Base-by-base conservation (phyloP, 2,329 filamentous ascomycete genomes). In the Myriosclerotinia curreyana region DNA sequence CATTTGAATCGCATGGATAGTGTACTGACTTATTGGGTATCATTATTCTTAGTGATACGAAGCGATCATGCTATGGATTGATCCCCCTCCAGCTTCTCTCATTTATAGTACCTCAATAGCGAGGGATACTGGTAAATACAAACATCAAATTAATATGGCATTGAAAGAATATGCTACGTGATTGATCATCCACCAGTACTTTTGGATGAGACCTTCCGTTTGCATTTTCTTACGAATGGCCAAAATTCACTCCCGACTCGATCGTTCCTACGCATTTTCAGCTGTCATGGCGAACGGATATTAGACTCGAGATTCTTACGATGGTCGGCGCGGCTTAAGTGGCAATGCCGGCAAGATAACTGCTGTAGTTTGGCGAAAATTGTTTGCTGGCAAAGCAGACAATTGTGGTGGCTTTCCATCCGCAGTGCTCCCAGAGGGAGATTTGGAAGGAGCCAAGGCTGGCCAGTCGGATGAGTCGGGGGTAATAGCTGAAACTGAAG, bases 151-250 rank as follows among this genome's bases (percentile, higher is more conserved):
- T 7, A 49, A 22, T 22, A 55, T 40, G 20, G n/a, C 28, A 54
- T 38, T n/a, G 31, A 28, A 40, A 51, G 34, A 46, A 31, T 4
- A 51, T 51, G 17, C 34, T 31, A 14, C 1, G 17, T 2, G 28
- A 31, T 28, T n/a, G n/a, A 25, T 53, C 38, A 62, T 36, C 38
- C 20, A 53, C 20, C 36, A 17, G 25, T 28, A 17, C 7, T 17
- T 46, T n/a, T n/a, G 28, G 25, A 20, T 49, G 48, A 49, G 46
- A 62, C 64, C 62, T 46, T 52, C 20, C 54, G 59, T 48, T 58
- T 63, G 34, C 63, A 67, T 7, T 22, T 66, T 42, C 65, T 69
- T 28, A 70, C 66, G 56, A 71, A 71, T 5, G 70, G 69, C 69
- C 68, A 70, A 22, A 38, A 51, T 28, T 50, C 52, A 40, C 52